Evolutionary conservation across 345 rosid genomes (phyloP), one percentile per base, ranked within the genome.

Genomic region (Brassica nigra): DNA sequence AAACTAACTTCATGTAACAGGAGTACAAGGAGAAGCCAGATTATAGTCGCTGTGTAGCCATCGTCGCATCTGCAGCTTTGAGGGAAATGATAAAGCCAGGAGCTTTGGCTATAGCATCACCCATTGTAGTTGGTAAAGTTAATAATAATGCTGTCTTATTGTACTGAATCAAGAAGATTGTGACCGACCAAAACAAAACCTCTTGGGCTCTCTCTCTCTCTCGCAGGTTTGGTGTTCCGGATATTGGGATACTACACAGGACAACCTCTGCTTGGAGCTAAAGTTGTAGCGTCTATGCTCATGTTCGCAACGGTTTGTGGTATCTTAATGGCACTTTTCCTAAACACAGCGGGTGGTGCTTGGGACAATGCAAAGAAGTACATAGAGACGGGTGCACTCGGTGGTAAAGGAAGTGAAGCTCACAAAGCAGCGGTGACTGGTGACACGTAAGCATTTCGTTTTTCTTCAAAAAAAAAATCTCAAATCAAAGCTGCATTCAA

Each of bases 51-150:
- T 95, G 99, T 86, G 99, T 95, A 42, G 94, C 98, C 68, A 95
- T 95, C 36, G 99, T 95, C 11, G 99, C 99, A 70, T 88, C 98
- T 78, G 97, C 98, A 9, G 91, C 99, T 62, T 76, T 95, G 86
- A 91, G 87, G 82, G 97, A 95, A 90, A 95, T 95, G 99, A 90
- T 95, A 76, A 93, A 93, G 77, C 99, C 99, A 8, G 99, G 99
- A 80, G 97, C 88, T 81, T 82, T 95, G 84, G 99, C 99, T 76
- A 90, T 93, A 61, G 83, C 88, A 77, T 93, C 99, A 52, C 99
- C 99, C 29, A 83, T 95, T 73, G 88, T 74, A 5, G 85, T 93
- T 85, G 98, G 98, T 93, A 70, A 34, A 23, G 91, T 80, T 36
- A n/a, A 59, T 66, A n/a, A 73, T 42, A 6, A 20, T 29, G 27